These are phyloP conservation scores for Hysterium pulicare DNA, from an alignment of 2,329 filamentous ascomycete species.

Conservation along the genomic window DNA sequence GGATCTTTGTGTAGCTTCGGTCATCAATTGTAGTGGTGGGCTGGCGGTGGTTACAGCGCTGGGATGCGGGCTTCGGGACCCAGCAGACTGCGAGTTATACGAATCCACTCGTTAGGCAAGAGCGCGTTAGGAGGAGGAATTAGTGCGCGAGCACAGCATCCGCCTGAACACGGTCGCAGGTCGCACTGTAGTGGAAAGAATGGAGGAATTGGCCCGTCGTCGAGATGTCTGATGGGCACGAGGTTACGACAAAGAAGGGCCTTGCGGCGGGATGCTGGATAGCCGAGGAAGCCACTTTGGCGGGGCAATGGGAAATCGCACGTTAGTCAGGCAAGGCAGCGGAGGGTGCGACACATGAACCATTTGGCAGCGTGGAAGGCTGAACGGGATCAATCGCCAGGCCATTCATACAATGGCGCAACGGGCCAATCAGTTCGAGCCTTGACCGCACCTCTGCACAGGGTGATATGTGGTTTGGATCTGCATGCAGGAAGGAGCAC, in stretches of 20 bases:
- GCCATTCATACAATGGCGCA: conserved; percentile 7
- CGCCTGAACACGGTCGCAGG: conserved; percentile 26
- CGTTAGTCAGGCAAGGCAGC: not conserved
- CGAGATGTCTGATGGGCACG: conserved; percentile 14
- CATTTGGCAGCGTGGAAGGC: not conserved
- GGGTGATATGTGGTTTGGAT: conserved; percentile 1
- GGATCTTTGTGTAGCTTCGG: conserved; percentile 31
- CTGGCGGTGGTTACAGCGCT: conserved; percentile 26
- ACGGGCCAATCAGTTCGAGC: not conserved
- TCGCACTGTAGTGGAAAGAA: conserved; percentile 16
- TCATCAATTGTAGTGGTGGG: conserved; percentile 33
- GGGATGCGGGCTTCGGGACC: conserved; percentile 24
- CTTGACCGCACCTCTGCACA: conserved; percentile 1
- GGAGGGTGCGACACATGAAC: not conserved
- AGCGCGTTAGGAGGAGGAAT: conserved; percentile 4
- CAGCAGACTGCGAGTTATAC: conserved; percentile 22
- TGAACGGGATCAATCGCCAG: conserved; percentile 14
- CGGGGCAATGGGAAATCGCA: no score
- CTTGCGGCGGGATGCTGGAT: no score
- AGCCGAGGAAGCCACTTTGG: no score
- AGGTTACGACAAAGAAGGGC: no score
- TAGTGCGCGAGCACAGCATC: conserved; percentile 17
- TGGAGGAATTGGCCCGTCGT: conserved; percentile 14
- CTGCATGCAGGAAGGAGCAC: conserved; percentile 20
- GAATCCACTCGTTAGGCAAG: conserved; percentile 15